Base-by-base conservation (phyloP, 73 alveolate genomes). In the Effrenium voratum region DNA sequence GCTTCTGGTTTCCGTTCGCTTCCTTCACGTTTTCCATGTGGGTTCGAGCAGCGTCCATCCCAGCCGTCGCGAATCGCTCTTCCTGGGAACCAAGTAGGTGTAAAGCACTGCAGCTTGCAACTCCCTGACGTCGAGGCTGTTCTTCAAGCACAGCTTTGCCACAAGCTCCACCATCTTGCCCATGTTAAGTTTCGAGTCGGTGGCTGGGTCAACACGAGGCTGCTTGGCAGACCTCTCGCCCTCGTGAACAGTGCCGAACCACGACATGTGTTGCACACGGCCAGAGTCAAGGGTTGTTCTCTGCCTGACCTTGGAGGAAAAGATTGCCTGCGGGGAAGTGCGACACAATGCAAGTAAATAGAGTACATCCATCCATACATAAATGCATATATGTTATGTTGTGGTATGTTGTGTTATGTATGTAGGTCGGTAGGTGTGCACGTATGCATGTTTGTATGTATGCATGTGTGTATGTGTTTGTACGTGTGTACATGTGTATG, bases 121-220 rank as follows among this genome's bases (percentile, higher is more conserved):
- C 40, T 49, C 79, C 22, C 93, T 15, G 44, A 52, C 52, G 16
- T 83, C 93, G 79, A 83, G 8, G n/a, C 73, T 45, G 92, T 81
- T 81, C 49, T 81, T 81, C 41, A 81, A 34, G 22, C 92, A 81
- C 72, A 81, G 47, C n/a, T 81, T 81, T 72, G 92, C 92, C 59
- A 81, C 41, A 34, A 81, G 41, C 45, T 49, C 92, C 32, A 81
- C n/a, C 76, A 43, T 79, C 50, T 43, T 79, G n/a, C n/a, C n/a
- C n/a, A n/a, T n/a, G n/a, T n/a, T n/a, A n/a, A n/a, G n/a, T 49
- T 55, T 55, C 45, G 80, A 1, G 68, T 22, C 50, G n/a, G n/a
- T n/a, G n/a, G n/a, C n/a, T 2, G n/a, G 50, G 6, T 36, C 50
- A 1, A 24, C 47, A 34, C 32, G n/a, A n/a, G n/a, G n/a, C n/a